These are phyloP conservation scores for Syzygium syzygioides DNA, from an alignment of 441 rosid genomes.

Conservation along the genomic window DNA sequence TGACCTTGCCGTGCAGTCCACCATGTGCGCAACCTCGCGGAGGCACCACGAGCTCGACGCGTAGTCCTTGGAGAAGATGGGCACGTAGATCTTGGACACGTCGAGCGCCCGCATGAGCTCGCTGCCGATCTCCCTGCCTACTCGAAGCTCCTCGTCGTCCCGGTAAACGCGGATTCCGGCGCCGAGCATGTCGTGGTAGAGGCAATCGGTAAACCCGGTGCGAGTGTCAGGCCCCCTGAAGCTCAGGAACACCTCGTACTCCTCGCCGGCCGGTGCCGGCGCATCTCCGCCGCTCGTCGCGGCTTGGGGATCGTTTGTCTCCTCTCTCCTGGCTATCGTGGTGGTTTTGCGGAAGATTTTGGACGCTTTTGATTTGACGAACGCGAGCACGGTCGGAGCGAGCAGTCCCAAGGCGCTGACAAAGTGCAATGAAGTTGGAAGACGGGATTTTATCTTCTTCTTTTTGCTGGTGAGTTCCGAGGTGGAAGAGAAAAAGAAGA, in stretches of 20 bases:
- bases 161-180: background rate
- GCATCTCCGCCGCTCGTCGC: background rate
- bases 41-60: background rate
- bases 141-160: background rate
- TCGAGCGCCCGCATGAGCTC: background rate
- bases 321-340: background rate
- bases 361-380: background rate
- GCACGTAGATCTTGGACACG: background rate
- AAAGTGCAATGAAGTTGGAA: background rate
- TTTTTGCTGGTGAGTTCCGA: background rate
- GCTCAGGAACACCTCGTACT: background rate
- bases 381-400: background rate
- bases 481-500: background rate
- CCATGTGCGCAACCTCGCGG: background rate
- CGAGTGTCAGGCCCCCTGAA: background rate
- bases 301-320: background rate
- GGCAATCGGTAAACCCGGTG: background rate
- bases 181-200: background rate
- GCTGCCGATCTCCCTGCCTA: background rate
- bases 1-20: background rate
- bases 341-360: background rate
- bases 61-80: background rate
- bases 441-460: background rate
- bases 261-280: background rate
- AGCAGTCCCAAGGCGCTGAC: background rate